Evolutionary conservation across 1,284 basidiomycete species (phyloP), one percentile per base, ranked within the genome.

Genomic region (Rhizoctonia solani): DNA sequence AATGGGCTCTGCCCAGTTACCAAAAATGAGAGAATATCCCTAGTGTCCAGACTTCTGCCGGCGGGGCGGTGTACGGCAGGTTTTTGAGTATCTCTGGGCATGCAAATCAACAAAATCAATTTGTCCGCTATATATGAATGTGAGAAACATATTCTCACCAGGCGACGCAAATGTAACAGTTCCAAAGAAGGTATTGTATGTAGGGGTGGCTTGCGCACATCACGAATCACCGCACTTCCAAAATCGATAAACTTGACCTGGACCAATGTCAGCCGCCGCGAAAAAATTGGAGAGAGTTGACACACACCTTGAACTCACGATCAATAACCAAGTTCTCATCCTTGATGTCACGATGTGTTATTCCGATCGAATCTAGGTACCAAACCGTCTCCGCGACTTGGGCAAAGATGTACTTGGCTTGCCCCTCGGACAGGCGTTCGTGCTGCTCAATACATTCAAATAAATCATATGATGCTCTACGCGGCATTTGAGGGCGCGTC

Each of bases 191-290:
- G 86, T 81, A 21, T 83, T 83, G 77, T 93, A 88, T 70, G 82
- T 86, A 0, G 91, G 89, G 84, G 82, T 1, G 88, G 82, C 68
- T 85, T 77, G 13, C 78, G 76, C 1, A 86, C 85, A 74, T 95
- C 87, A 61, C 86, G 86, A 72, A 91, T 84, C 32, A 89, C 88
- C 25, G 93, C 92, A 70, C 90, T 92, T 55, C 93, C 92, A 77
- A 97, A 97, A 79, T 97, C 93, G 74, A 97, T 93, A 58, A 97
- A 82, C 76, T 97, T 96, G 74, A 95, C 89, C 86, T 90, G 74
- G 29, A 46, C 27, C 42, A 42, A 4, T n/a, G 21, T 30, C 30
- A n/a, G 25, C 16, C 3, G 25, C n/a, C n/a, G n/a, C n/a, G 25
- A 16, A 49, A 39, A 44, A 16, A 30, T 23, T 27, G 11, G 19